Evolutionary conservation across 2,329 filamentous ascomycete species (phyloP), one percentile per base, ranked within the genome.

Genomic region (Botrytis fabae): DNA sequence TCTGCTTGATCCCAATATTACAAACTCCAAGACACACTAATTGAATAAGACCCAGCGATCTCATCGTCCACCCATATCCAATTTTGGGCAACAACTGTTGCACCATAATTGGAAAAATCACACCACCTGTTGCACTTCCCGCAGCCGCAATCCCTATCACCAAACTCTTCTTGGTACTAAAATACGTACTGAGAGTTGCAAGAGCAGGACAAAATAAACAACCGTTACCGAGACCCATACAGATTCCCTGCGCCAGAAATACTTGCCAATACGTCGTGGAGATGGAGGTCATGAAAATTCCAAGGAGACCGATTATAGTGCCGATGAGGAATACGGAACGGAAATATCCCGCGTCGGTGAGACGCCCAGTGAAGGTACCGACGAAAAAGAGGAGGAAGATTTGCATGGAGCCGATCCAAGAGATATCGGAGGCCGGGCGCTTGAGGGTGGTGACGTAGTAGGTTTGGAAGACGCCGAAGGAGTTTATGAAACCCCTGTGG

Each of bases 331-430:
- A 71, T 6, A 81, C 75, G 0, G 75, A 64, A 7, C 80, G 79
- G 73, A 84, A 83, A 71, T 82, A 82, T 10, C 84, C 83, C 32
- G 81, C 81, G 72, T 85, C 83, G 9, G 81, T 80, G 2, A 82
- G 78, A 16, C 81, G 80, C 2, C 83, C 83, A 14, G 82, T 80
- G 46, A 85, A 79, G 14, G 80, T 82, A 7, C 83, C 82, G 9
- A 83, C 75, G 64, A 84, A 82, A 75, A 84, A 84, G 22, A 84
- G 78, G 22, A 84, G 77, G 74, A 83, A 85, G 51, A 83, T 77
- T 74, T 85, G 83, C 22, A 84, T 76, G n/a, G 79, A 79, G n/a
- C 84, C 83, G n/a, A 86, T 80, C 84, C 83, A 85, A 32, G 83
- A 83, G 42, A 85, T 82, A 42, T 80, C 78, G 1, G 82, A 82